Conservation (phyloP, 2,329 filamentous ascomycete species). For the Ascochyta pisi region DNA sequence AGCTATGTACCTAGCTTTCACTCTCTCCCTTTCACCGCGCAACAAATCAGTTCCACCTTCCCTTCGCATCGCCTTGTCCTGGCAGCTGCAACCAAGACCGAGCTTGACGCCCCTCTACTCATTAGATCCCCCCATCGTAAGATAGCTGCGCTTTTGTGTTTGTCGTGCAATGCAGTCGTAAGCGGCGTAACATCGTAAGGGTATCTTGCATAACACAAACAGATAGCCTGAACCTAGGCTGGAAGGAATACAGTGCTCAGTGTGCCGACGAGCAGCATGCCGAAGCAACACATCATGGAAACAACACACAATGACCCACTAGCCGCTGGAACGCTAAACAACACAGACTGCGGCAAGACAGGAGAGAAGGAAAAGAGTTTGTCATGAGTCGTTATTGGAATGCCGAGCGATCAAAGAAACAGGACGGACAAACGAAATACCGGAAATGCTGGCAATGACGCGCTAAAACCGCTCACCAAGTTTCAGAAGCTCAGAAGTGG, state of each 20-base stretch:
- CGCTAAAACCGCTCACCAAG: neutral
- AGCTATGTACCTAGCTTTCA: neutral
- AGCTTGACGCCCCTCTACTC: neutral
- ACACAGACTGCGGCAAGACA: neutral
- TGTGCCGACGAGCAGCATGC: constrained; percentile 18
- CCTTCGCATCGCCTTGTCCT: neutral
- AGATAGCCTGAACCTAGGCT: constrained; percentile 10
- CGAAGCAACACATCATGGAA: constrained; percentile 23
- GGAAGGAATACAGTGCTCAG: constrained; percentile 11
- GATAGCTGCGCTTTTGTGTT: constrained; percentile 19
- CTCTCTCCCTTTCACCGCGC: neutral
- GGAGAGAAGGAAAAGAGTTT: neutral
- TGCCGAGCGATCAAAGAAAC: neutral
- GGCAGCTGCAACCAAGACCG: neutral
- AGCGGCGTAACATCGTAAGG: constrained; percentile 36
- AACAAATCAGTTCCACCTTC: neutral
- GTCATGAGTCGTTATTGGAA: constrained; percentile 2
- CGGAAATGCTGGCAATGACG: constrained; percentile 13
- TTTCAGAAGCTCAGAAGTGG: neutral
- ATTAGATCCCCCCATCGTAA: constrained; percentile 24
- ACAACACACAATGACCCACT: neutral
- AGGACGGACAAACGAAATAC: constrained; percentile 5
- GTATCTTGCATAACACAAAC: constrained; percentile 29
- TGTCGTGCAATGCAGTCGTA: constrained; percentile 33
- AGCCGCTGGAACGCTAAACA: constrained; percentile 20